Evolutionary conservation across 257 asterid species (phyloP).

Genomic region (Dorcoceras hygrometricum): DNA sequence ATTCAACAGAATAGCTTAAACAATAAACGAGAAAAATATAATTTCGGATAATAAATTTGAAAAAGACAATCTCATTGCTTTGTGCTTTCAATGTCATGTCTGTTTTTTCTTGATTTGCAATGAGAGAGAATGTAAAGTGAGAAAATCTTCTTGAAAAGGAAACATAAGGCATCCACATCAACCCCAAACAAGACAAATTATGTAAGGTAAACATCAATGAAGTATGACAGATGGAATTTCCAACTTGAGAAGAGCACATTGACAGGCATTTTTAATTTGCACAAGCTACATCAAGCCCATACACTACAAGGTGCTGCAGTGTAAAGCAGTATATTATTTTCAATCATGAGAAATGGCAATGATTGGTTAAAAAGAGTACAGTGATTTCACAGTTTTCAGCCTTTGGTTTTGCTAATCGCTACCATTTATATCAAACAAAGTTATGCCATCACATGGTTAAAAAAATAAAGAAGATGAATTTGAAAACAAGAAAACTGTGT

Average conservation of each 20-base stretch:
- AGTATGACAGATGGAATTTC: background rate
- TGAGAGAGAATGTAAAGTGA: slow-evolving; percentile 2
- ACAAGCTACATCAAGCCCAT: background rate
- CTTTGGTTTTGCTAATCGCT: background rate
- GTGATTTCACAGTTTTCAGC: slow-evolving; percentile 1
- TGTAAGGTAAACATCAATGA: background rate
- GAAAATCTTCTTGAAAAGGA: slow-evolving; percentile 2
- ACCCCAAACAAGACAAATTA: slow-evolving; percentile 5
- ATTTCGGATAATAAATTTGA: slow-evolving; percentile 1
- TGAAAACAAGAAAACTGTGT: background rate
- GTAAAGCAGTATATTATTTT: background rate
- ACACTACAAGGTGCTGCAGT: background rate
- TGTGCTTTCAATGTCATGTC: slow-evolving; percentile 1
- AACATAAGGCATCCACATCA: background rate
- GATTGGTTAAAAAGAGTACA: background rate
- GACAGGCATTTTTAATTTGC: background rate
- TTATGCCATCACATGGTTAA: background rate
- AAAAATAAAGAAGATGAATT: background rate
- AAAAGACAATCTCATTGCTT: background rate
- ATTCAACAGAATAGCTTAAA: background rate
- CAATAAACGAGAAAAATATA: background rate
- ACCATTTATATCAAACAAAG: background rate
- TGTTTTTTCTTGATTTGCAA: background rate
- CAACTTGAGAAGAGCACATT: background rate
- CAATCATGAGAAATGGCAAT: background rate